A percentile compares a stretch with the other conserved stretches of the same genome.
Conservation (phyloP, 2,329 filamentous ascomycete species). For the Nakataea oryzae region DNA sequence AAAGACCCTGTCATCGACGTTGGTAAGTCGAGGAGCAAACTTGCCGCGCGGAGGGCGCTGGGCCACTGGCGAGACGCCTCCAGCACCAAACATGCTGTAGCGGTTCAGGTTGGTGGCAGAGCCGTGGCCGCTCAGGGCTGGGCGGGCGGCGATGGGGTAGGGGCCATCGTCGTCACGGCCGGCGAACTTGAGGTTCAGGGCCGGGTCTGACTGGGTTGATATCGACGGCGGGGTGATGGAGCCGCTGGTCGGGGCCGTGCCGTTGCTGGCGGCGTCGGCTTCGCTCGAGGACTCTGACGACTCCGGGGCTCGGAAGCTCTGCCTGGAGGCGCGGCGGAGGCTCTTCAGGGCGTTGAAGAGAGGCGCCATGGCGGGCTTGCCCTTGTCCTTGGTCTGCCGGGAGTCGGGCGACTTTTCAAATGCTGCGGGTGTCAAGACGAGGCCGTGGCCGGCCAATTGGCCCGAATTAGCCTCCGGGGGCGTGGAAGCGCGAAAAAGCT, state of each 20-base stretch:
- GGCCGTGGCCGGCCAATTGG: slow-evolving; percentile 1
- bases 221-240: slow-evolving; percentile 69
- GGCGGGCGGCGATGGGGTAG: slow-evolving; percentile 11
- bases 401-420: not conserved
- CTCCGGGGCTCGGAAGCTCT: slow-evolving; percentile 55
- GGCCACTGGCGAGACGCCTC: slow-evolving; percentile 34
- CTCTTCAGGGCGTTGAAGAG: slow-evolving; percentile 61
- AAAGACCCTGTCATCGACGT: slow-evolving; percentile 74
- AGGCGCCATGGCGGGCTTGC: slow-evolving; percentile 36
- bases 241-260: slow-evolving; percentile 54
- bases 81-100: slow-evolving; percentile 54
- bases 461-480: not conserved
- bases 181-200: slow-evolving; percentile 49
- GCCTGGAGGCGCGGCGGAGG: slow-evolving; percentile 65
- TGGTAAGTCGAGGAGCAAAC: slow-evolving; percentile 71
- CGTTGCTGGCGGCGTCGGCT: slow-evolving; percentile 42
- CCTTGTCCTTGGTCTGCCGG: not conserved
- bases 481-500: not conserved
- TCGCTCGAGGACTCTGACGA: slow-evolving; percentile 52
- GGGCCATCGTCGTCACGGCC: slow-evolving; percentile 1
- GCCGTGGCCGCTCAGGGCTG: slow-evolving; percentile 16
- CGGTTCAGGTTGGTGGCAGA: slow-evolving; percentile 32
- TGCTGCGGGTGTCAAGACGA: not conserved
- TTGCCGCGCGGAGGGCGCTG: slow-evolving; percentile 16
- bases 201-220: slow-evolving; percentile 53